These are phyloP conservation scores for Capsicum rhomboideum DNA, from an alignment of 257 asterid genomes.

Conservation along the genomic window DNA sequence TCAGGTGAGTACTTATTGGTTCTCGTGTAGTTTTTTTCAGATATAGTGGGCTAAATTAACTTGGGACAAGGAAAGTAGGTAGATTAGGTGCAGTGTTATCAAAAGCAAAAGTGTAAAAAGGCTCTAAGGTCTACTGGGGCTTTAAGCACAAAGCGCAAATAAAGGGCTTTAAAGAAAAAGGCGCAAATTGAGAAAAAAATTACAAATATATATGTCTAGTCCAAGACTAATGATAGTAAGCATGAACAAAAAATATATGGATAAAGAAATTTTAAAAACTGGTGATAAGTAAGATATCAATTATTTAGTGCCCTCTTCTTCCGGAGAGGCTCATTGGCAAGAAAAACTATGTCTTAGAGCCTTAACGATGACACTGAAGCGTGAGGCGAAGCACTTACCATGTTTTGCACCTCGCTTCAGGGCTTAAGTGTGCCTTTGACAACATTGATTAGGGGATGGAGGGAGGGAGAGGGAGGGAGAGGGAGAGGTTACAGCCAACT, in stretches of 20 bases:
- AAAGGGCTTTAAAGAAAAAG: background rate
- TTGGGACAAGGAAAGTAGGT: background rate
- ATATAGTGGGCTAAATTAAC: background rate
- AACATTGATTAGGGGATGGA: background rate
- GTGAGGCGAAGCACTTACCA: background rate
- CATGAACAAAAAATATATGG: background rate
- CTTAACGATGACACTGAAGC: background rate
- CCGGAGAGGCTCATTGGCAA: background rate
- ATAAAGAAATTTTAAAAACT: background rate
- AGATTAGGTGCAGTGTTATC: background rate
- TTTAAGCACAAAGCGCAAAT: background rate
- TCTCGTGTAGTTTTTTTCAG: background rate
- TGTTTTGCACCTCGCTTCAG: background rate
- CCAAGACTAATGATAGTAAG: background rate
- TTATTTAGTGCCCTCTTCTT: background rate
- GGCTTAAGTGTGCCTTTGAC: background rate
- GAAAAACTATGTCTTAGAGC: background rate
- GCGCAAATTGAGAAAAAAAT: background rate
- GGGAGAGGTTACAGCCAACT: background rate
- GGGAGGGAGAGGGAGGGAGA: background rate
- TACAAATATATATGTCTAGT: background rate
- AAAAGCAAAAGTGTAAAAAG: background rate
- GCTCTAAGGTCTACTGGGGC: background rate
- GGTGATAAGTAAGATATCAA: background rate
- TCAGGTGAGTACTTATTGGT: constrained; percentile 51